These are phyloP conservation scores for Geosmithia flava DNA, from an alignment of 2,329 filamentous ascomycete species.

Conservation along the genomic window DNA sequence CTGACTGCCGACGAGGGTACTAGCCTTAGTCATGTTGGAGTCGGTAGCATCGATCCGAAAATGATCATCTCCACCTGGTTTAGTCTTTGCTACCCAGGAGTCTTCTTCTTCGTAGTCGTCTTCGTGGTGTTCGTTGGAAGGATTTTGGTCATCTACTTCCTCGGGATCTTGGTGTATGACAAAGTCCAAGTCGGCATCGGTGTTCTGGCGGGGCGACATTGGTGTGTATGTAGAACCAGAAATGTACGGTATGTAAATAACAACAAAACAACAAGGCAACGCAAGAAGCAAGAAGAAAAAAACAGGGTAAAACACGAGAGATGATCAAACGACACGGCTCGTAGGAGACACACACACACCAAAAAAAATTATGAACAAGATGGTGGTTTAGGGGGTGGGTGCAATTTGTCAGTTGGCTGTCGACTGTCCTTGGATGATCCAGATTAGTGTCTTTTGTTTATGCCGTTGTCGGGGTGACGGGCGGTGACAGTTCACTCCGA, in stretches of 20 bases:
- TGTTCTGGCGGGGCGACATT: constrained; percentile 15
- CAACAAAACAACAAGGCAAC: constrained; percentile 1
- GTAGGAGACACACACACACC: no score
- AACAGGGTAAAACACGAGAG: not conserved
- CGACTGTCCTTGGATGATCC: not conserved
- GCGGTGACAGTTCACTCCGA: not conserved
- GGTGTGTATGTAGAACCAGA: constrained; percentile 6
- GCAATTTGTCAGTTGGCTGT: not conserved
- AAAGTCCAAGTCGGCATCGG: constrained; percentile 25
- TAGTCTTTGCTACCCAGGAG: not conserved
- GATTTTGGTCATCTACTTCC: not conserved
- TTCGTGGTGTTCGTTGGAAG: not conserved
- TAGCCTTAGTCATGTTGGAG: constrained; percentile 4
- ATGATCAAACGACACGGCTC: not conserved
- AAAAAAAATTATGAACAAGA: not conserved
- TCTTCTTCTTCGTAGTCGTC: not conserved
- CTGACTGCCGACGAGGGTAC: constrained; percentile 2
- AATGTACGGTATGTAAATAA: constrained; percentile 4
- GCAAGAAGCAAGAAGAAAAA: not conserved
- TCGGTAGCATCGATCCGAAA: constrained; percentile 1
- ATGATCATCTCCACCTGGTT: not conserved
- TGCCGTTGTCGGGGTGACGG: not conserved
- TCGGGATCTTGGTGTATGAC: constrained; percentile 31
- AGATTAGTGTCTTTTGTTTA: not conserved
- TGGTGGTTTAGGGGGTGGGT: not conserved